Evolutionary conservation across 2,329 filamentous ascomycete species (phyloP).

Genomic region (Apiospora kogelbergensis): DNA sequence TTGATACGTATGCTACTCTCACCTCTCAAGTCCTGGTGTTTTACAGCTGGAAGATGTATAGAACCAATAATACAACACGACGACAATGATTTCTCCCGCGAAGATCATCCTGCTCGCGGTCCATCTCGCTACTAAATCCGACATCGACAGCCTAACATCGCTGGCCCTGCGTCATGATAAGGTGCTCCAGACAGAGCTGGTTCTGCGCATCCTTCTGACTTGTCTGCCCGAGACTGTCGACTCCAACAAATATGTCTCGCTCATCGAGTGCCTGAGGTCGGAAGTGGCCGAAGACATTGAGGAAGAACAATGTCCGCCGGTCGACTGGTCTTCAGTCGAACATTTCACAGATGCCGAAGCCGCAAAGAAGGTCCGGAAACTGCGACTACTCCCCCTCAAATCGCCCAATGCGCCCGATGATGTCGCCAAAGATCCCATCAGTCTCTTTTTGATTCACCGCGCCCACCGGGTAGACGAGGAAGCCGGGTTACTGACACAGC

Average conservation of each 20-base stretch:
- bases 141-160: conserved; percentile 55
- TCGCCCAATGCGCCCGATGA: conserved; percentile 48
- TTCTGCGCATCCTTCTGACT: conserved; percentile 73
- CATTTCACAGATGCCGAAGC: conserved; percentile 63
- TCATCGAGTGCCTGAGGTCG: conserved; percentile 54
- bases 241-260: conserved; percentile 60
- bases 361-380: conserved; percentile 60
- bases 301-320: conserved; percentile 36
- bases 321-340: conserved; percentile 58
- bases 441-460: conserved; percentile 66
- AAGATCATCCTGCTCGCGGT: conserved; percentile 74
- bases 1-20: neutral
- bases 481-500: conserved; percentile 68
- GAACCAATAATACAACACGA: conserved; percentile 26
- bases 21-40: neutral
- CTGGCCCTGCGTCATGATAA: conserved; percentile 54
- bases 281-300: conserved; percentile 43
- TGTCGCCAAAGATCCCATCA: conserved; percentile 54
- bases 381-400: conserved; percentile 60
- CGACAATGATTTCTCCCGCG: conserved; percentile 55
- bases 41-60: conserved; percentile 11
- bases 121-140: conserved; percentile 64
- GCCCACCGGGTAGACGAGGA: conserved; percentile 69
- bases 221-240: conserved; percentile 72
- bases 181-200: conserved; percentile 61